A percentile compares a stretch with the other conserved stretches of the same genome.
Conservation (phyloP, 1,284 basidiomycete species). For the Apiotrichum porosum region DNA sequence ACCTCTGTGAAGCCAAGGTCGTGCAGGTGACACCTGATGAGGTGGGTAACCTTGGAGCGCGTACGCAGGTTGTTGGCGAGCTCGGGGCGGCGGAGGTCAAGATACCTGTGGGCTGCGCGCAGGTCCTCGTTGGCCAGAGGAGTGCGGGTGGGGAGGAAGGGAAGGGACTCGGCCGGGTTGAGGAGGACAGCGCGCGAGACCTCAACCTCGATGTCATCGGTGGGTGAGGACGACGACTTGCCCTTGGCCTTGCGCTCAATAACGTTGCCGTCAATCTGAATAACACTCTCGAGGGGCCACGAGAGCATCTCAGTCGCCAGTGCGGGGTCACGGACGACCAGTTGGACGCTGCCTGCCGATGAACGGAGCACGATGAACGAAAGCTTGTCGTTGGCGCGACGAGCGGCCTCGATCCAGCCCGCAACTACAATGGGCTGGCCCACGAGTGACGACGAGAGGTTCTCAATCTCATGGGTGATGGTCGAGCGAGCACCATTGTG, state of each 20-base stretch:
- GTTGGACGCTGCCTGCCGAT: slow-evolving; percentile 65
- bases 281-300: slow-evolving; percentile 68
- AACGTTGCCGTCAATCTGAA: slow-evolving; percentile 69
- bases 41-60: slow-evolving; percentile 71
- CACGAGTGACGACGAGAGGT: slow-evolving; percentile 55
- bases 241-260: slow-evolving; percentile 58
- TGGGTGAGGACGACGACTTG: slow-evolving; percentile 19
- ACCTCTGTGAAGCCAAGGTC: slow-evolving; percentile 79
- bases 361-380: slow-evolving; percentile 64
- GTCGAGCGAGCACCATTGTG: slow-evolving; percentile 17
- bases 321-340: slow-evolving; percentile 54
- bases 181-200: slow-evolving; percentile 67
- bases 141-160: slow-evolving; percentile 74
- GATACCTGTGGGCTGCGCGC: slow-evolving; percentile 75
- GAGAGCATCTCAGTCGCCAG: slow-evolving; percentile 55
- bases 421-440: slow-evolving; percentile 61
- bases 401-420: slow-evolving; percentile 72
- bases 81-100: slow-evolving; percentile 73
- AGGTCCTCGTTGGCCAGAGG: slow-evolving; percentile 77
- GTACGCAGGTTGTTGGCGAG: slow-evolving; percentile 73
- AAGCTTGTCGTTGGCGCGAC: slow-evolving; percentile 40
- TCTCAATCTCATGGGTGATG: slow-evolving; percentile 60
- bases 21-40: slow-evolving; percentile 68
- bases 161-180: slow-evolving; percentile 69
- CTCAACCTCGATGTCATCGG: slow-evolving; percentile 74